Evolutionary conservation across 164 flowering plant species (phyloP).

Genomic region (Vitis cinerea): DNA sequence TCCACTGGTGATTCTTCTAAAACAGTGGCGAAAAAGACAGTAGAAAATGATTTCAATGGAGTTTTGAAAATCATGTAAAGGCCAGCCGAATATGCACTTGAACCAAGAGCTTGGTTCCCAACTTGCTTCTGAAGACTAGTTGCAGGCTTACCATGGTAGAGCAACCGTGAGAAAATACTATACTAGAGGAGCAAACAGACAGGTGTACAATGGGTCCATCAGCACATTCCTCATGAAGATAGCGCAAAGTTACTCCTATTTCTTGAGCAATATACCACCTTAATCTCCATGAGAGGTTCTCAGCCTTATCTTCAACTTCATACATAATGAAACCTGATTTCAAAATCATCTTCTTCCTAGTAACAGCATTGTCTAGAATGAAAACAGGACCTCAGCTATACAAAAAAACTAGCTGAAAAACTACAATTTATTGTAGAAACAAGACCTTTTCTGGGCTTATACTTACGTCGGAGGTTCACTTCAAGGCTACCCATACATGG

Average conservation of each 20-base stretch:
- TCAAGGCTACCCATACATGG: constrained; percentile 30
- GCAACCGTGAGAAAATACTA: constrained; percentile 22
- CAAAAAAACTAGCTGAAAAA: too few relatives aligned
- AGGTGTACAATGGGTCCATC: constrained; percentile 42
- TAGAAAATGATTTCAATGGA: too few relatives aligned
- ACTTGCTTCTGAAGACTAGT: too few relatives aligned
- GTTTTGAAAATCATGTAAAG: neutral
- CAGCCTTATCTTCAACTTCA: constrained; percentile 37
- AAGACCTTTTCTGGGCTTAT: too few relatives aligned
- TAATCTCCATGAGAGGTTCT: constrained; percentile 34
- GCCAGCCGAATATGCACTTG: too few relatives aligned
- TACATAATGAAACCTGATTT: neutral
- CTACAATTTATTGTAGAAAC: too few relatives aligned
- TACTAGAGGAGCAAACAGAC: constrained; percentile 25
- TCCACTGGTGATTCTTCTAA: too few relatives aligned
- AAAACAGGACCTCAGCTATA: too few relatives aligned
- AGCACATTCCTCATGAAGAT: constrained; percentile 51
- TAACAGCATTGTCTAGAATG: too few relatives aligned
- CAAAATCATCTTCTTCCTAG: neutral
- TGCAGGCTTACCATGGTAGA: constrained; percentile 27
- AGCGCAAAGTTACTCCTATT: constrained; percentile 41
- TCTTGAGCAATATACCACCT: constrained; percentile 39
- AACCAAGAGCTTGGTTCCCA: too few relatives aligned
- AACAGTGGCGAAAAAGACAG: too few relatives aligned
- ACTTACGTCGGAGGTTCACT: constrained; percentile 32